A percentile compares a stretch with the other conserved stretches of the same genome.
Conservation (phyloP, 2,329 filamentous ascomycete species). For the Diplodia corticola region DNA sequence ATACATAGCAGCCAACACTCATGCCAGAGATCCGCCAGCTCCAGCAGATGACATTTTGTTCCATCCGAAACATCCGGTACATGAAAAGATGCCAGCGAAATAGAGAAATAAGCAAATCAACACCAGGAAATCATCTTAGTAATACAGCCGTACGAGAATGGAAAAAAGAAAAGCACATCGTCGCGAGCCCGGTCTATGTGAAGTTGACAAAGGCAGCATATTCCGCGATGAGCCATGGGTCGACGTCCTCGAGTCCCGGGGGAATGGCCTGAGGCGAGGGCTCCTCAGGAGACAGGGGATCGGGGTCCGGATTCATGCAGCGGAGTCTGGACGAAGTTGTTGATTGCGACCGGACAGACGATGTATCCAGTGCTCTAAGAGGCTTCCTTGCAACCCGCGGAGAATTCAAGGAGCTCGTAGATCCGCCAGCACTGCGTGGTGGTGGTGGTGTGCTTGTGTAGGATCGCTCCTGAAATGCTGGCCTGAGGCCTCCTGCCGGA, state of each 20-base stretch:
- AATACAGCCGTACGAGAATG: neutral
- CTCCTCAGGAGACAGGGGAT: constrained; percentile 20
- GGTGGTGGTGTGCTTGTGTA: neutral
- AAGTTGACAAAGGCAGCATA: constrained; percentile 45
- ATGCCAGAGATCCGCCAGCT: neutral
- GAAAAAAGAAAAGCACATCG: neutral
- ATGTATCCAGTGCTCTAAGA: neutral
- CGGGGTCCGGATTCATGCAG: constrained; percentile 6
- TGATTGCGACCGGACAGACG: constrained; percentile 2
- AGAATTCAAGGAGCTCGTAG: neutral
- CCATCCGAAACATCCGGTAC: neutral
- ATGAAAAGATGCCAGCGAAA: neutral
- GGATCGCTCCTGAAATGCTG: neutral
- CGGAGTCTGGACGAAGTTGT: neutral
- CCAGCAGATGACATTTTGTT: neutral
- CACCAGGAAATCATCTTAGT: neutral
- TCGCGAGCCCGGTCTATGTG: neutral
- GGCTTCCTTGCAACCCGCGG: neutral
- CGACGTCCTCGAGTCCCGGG: constrained; percentile 36
- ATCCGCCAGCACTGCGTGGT: neutral
- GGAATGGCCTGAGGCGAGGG: constrained; percentile 22
- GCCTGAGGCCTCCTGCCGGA: neutral
- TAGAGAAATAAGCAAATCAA: neutral
- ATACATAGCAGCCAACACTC: neutral
- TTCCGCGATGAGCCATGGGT: constrained; percentile 42